A percentile compares a stretch with the other conserved stretches of the same genome.
phyloP scores from a whole-genome alignment of 768 basidiomycete genomes.

The Tylopilus felleus region DNA sequence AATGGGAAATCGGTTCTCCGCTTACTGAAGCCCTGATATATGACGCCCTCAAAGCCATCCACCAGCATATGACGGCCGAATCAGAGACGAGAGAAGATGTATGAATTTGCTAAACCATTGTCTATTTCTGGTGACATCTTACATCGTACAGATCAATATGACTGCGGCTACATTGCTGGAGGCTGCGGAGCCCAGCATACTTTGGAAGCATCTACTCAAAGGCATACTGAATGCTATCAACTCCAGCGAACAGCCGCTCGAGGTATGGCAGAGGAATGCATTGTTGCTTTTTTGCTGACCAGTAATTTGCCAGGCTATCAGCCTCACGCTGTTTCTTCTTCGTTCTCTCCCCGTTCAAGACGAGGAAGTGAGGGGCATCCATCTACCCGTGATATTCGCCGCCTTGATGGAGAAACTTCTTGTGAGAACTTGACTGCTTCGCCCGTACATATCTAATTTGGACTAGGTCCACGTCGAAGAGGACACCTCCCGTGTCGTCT shows the following conservation, averaged over 20 bases:
- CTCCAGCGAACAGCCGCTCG: constrained; percentile 39
- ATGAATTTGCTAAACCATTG: constrained; percentile 16
- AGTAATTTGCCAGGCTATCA: constrained; percentile 49
- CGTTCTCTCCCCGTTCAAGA: constrained; percentile 74
- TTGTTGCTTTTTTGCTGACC: constrained; percentile 2
- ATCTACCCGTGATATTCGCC: constrained; percentile 76
- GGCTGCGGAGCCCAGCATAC: constrained; percentile 81
- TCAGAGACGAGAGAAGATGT: constrained; percentile 63
- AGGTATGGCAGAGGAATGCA: constrained; percentile 40
- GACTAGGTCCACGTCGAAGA: constrained; percentile 36
- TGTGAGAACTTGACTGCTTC: constrained; percentile 39
- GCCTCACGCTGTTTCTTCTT: constrained; percentile 70
- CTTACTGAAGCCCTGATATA: constrained; percentile 77
- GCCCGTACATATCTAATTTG: background rate
- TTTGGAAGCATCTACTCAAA: constrained; percentile 77
- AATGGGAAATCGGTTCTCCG: constrained; percentile 90
- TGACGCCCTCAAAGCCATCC: constrained; percentile 75
- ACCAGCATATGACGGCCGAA: constrained; percentile 48
- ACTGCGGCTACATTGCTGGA: constrained; percentile 90
- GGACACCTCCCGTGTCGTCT: constrained; percentile 35
- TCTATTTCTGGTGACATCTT: background rate
- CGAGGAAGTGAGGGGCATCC: constrained; percentile 78
- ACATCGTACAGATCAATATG: constrained; percentile 54
- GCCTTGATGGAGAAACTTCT: constrained; percentile 61
- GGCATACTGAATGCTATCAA: constrained; percentile 54